Evolutionary conservation across 2,329 filamentous ascomycete species (phyloP).

Genomic region (Diaporthe sp.): DNA sequence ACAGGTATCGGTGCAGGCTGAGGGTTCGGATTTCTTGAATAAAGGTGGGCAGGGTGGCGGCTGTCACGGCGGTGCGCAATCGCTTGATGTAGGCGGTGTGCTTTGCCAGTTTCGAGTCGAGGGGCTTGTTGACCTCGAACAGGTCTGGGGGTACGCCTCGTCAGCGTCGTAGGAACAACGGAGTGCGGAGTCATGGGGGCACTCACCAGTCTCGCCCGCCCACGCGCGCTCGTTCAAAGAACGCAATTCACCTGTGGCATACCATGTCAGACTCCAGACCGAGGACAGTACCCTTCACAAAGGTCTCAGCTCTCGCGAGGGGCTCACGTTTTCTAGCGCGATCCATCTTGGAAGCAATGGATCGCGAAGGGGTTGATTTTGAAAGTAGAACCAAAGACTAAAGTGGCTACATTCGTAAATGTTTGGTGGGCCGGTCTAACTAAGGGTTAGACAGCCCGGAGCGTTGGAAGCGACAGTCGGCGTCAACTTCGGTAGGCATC

Average conservation of each 20-base stretch:
- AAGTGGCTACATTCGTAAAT: slow-evolving; percentile 62
- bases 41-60: slow-evolving; percentile 85
- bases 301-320: neutral
- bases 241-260: slow-evolving; percentile 83
- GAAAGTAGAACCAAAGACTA: slow-evolving; percentile 46
- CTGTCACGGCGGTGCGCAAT: slow-evolving; percentile 88
- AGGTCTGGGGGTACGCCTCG: slow-evolving; percentile 69
- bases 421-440: slow-evolving; percentile 51
- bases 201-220: slow-evolving; percentile 86
- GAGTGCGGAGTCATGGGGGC: slow-evolving; percentile 20
- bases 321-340: slow-evolving; percentile 73
- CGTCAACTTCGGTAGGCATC: slow-evolving; percentile 61
- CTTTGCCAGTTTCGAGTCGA: slow-evolving; percentile 97
- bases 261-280: slow-evolving; percentile 44
- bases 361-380: slow-evolving; percentile 48
- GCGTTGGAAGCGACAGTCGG: slow-evolving; percentile 57
- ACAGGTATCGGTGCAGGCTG: slow-evolving; percentile 95
- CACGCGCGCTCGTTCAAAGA: slow-evolving; percentile 89
- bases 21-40: slow-evolving; percentile 90
- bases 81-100: slow-evolving; percentile 99
- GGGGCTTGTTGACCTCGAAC: slow-evolving; percentile 81
- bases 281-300: too few species aligned
- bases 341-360: slow-evolving; percentile 68
- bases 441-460: slow-evolving; percentile 59
- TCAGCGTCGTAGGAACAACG: slow-evolving; percentile 38